A percentile compares a stretch with the other conserved stretches of the same genome.
phyloP scores from a whole-genome alignment of 2,329 filamentous ascomycete genomes.

The Fusarium duplospermum region DNA sequence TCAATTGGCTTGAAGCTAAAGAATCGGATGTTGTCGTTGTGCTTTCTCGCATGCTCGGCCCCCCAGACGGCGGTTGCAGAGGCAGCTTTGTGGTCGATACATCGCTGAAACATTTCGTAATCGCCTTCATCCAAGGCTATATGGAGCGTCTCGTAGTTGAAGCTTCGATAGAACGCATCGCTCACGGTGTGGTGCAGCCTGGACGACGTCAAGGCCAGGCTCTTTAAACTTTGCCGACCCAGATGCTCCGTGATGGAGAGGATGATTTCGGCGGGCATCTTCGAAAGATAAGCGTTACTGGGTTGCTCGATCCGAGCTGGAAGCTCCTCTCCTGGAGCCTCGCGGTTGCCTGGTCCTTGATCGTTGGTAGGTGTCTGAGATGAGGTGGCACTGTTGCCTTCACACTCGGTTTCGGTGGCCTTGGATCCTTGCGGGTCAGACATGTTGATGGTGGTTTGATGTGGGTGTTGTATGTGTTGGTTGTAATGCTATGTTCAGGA shows the following conservation, averaged over 20 bases:
- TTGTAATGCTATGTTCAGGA: not conserved
- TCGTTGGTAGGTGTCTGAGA: not conserved
- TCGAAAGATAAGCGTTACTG: not conserved
- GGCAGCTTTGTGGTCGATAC: not conserved
- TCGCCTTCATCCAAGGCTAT: not conserved
- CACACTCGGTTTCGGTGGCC: not conserved
- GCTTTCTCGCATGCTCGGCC: too few relatives aligned
- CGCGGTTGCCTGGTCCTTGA: not conserved
- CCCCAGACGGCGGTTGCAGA: not conserved
- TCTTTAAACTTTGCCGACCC: not conserved
- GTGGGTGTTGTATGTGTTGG: not conserved
- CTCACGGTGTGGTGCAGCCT: not conserved
- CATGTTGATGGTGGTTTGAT: not conserved
- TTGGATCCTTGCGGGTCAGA: not conserved
- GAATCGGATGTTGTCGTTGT: too few relatives aligned
- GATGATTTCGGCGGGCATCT: not conserved
- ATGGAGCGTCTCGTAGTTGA: not conserved
- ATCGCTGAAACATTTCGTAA: not conserved
- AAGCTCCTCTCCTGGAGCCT: not conserved
- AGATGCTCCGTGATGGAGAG: not conserved
- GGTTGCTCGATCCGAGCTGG: not conserved
- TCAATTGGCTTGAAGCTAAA: not conserved
- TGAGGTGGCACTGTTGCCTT: not conserved
- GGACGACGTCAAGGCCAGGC: not conserved
- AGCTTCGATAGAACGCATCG: not conserved